These are phyloP conservation scores for Nemania sp. DNA, from an alignment of 2,329 filamentous ascomycete genomes.

Conservation along the genomic window DNA sequence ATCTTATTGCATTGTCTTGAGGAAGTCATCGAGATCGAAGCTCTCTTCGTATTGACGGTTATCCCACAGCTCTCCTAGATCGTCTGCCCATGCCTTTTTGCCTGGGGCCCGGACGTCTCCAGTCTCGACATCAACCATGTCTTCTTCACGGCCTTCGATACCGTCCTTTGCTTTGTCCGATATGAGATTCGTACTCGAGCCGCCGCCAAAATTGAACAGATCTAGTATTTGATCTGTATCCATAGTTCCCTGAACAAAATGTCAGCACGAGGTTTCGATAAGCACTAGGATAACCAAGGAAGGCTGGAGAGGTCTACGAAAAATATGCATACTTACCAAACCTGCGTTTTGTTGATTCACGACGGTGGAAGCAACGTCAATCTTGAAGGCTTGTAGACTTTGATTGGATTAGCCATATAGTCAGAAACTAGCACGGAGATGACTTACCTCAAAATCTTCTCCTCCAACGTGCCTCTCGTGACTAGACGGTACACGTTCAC, in stretches of 20 bases:
- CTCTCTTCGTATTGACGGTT: slow-evolving; percentile 98
- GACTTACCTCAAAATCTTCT: slow-evolving; percentile 83
- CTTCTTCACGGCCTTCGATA: slow-evolving; percentile 70
- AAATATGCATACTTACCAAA: slow-evolving; percentile 48
- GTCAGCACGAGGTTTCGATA: slow-evolving; percentile 22
- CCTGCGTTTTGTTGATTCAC: slow-evolving; percentile 99
- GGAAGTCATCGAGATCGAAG: slow-evolving; percentile 92
- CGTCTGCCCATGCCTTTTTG: slow-evolving; percentile 94
- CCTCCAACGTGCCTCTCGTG: slow-evolving; percentile 92
- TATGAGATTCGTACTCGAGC: slow-evolving; percentile 70
- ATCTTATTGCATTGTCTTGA: slow-evolving; percentile 74
- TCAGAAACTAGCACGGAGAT: neutral
- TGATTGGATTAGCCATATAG: slow-evolving; percentile 23
- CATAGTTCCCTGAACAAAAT: slow-evolving; percentile 67
- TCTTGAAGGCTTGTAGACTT: slow-evolving; percentile 95
- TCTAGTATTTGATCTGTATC: slow-evolving; percentile 98
- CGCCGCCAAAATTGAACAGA: slow-evolving; percentile 88
- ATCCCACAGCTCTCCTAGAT: slow-evolving; percentile 95
- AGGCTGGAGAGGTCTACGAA: neutral
- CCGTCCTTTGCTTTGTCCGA: slow-evolving; percentile 62
- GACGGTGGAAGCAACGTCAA: slow-evolving; percentile 95
- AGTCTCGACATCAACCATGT: slow-evolving; percentile 91
- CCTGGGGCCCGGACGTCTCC: slow-evolving; percentile 92
- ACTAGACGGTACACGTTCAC: slow-evolving; percentile 98
- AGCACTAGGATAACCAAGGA: neutral